phyloP scores from a whole-genome alignment of 306 rosid genomes.

The Canavalia gladiata region DNA sequence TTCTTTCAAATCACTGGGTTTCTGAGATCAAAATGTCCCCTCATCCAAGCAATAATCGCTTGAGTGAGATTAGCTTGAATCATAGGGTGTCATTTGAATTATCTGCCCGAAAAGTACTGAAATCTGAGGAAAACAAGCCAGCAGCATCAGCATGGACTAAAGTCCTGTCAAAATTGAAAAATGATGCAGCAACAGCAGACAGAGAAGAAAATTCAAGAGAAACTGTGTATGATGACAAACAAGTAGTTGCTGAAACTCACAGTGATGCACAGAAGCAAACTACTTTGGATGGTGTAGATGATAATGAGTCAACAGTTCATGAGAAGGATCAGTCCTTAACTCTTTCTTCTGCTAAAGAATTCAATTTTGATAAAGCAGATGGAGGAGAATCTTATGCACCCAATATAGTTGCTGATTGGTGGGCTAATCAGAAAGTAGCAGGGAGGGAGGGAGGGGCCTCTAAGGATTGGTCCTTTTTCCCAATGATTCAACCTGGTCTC shows the following conservation, averaged over 20 bases:
- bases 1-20: conserved; percentile 47
- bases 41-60: conserved; percentile 45
- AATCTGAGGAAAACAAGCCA: conserved; percentile 53
- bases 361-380: conserved; percentile 84
- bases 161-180: conserved; percentile 44
- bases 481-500: conserved; percentile 70
- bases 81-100: conserved; percentile 60
- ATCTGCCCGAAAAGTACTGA: conserved; percentile 44
- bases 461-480: conserved; percentile 88
- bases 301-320: conserved; percentile 51
- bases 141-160: conserved; percentile 50
- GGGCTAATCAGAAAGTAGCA: conserved; percentile 87
- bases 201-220: conserved; percentile 49
- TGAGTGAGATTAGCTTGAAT: conserved; percentile 44
- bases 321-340: conserved; percentile 68
- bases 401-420: conserved; percentile 74
- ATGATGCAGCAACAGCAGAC: conserved; percentile 35
- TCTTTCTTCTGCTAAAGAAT: conserved; percentile 79
- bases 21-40: conserved; percentile 56
- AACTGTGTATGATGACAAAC: conserved; percentile 30
- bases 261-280: conserved; percentile 49
- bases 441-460: conserved; percentile 61
- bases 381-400: conserved; percentile 72
- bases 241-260: conserved; percentile 53
- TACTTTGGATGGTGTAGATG: conserved; percentile 51